Evolutionary conservation across 2,329 filamentous ascomycete species (phyloP).

Genomic region (Aspergillus luchuensis): DNA sequence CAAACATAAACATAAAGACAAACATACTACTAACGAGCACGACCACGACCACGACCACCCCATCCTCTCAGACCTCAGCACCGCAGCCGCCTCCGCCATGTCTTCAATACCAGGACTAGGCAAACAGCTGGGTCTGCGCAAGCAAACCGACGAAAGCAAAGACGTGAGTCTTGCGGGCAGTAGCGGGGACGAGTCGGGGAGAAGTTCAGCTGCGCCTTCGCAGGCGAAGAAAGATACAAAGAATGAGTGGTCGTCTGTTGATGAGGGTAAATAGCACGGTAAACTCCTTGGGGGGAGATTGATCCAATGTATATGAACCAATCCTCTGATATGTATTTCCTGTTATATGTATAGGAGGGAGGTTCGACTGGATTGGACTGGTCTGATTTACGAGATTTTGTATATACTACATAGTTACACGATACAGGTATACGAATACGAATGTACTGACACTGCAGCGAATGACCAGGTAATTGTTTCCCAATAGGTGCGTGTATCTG

Average conservation of each 20-base stretch:
- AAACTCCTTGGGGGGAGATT: too few species aligned
- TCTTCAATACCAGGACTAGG: slow-evolving; percentile 17
- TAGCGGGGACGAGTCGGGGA: slow-evolving; percentile 53
- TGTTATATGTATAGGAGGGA: too few species aligned
- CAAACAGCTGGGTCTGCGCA: slow-evolving; percentile 69
- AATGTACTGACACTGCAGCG: too few species aligned
- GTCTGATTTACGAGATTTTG: too few species aligned
- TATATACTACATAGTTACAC: too few species aligned
- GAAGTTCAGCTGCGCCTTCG: background rate
- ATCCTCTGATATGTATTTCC: too few species aligned
- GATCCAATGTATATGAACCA: too few species aligned
- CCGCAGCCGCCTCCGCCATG: slow-evolving; percentile 18
- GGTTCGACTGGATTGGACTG: too few species aligned
- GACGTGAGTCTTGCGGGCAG: slow-evolving; percentile 69
- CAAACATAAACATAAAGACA: background rate
- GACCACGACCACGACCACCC: slow-evolving; percentile 17
- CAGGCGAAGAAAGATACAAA: background rate
- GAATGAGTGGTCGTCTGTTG: background rate
- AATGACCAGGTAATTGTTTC: too few species aligned
- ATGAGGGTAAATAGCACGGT: background rate
- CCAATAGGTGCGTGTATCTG: too few species aligned
- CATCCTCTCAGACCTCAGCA: slow-evolving; percentile 14
- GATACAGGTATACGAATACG: too few species aligned
- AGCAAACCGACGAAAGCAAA: slow-evolving; percentile 64
- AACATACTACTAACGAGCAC: background rate